Base-by-base conservation (phyloP, 768 basidiomycete species). In the Russula sp. region DNA sequence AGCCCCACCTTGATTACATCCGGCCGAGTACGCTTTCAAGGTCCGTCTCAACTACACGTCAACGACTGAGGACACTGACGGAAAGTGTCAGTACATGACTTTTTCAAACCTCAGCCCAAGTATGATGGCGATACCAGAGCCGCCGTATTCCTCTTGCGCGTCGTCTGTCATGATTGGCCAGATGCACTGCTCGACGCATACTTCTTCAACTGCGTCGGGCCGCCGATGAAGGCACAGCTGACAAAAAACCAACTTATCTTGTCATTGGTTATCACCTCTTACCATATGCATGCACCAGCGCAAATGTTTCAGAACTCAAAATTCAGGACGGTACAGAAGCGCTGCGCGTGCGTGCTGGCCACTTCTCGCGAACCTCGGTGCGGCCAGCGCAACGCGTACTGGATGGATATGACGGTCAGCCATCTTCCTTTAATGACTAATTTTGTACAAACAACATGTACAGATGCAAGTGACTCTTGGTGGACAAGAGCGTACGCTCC, bases 91-190 rank as follows among this genome's bases (percentile, higher is more conserved):
- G 87, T 80, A 1, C 89, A 92, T 69, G 88, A 91, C 75, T 92
- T 91, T 72, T 91, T 92, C 72, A 81, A 78, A 5, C 81, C 84
- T 0, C 90, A 92, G 53, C 63, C 63, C 13, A 2, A 2, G 49
- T 54, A 32, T 59, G 59, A 57, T 7, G 59, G 14, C 18, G 34
- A 48, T 71, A 78, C 57, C 73, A 81, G 58, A 78, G 87, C 64
- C 8, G 81, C 87, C 0, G 83, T 90, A 7, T 92, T 86, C 71
- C 77, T 91, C 38, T 76, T 90, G 34, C 83, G 89, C 26, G 84
- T 86, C 22, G 81, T 90, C 44, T 77, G 89, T 38, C 90, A 92
- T 69, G 90, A 92, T 70, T 91, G 90, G 89, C 85, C 88, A 1
- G 86, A 91, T 66, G 76, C 76, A 1, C 80, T 52, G 75, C 83